phyloP scores from a whole-genome alignment of 805 yeast genomes.

The Ogataea trehalophila region DNA sequence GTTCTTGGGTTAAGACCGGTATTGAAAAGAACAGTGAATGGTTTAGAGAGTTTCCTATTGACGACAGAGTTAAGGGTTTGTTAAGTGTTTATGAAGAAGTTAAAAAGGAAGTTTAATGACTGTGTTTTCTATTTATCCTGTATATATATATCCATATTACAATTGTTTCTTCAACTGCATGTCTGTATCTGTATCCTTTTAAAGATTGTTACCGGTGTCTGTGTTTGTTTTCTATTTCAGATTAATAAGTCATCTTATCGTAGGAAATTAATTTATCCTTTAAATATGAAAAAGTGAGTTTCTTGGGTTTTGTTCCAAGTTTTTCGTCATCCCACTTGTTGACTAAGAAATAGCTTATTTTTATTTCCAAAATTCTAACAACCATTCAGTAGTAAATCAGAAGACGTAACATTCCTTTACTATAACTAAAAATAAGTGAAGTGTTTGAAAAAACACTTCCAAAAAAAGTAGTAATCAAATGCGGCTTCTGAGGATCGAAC shows the following conservation, averaged over 20 bases:
- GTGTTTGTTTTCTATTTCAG: too few species aligned
- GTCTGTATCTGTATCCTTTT: too few species aligned
- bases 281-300: too few species aligned
- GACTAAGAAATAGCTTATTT: too few species aligned
- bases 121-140: neutral
- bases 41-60: constrained; percentile 71
- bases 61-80: constrained; percentile 55
- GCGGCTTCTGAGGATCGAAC: constrained; percentile 3
- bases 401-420: neutral
- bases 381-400: too few species aligned
- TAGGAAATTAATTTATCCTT: too few species aligned
- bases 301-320: too few species aligned
- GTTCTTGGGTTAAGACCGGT: constrained; percentile 77
- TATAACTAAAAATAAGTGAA: neutral
- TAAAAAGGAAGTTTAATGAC: neutral
- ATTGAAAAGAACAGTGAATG: constrained; percentile 75
- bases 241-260: too few species aligned
- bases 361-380: too few species aligned
- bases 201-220: too few species aligned
- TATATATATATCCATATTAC: neutral
- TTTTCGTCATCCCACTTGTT: too few species aligned
- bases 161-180: neutral
- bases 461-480: neutral
- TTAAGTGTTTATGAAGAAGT: constrained; percentile 41
- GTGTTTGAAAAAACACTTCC: neutral